Evolutionary conservation across 23 red algal species (phyloP).

Genomic region (Gracilaria caudata): DNA sequence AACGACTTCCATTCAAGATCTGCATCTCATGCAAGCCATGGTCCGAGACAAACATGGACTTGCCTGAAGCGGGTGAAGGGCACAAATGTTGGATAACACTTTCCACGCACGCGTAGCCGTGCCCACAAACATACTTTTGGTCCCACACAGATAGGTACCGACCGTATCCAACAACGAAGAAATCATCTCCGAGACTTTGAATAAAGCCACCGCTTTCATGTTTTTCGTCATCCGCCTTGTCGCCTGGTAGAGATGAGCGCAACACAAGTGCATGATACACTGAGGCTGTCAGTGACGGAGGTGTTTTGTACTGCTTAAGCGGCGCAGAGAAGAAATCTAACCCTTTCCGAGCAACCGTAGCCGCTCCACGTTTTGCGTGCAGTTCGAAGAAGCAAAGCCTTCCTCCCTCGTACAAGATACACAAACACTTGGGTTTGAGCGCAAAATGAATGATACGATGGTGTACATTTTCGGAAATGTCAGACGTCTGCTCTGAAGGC

Average conservation of each 20-base stretch:
- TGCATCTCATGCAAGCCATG: slow-evolving; percentile 17
- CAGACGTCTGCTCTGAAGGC: not conserved
- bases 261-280: not conserved
- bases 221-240: not conserved
- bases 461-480: not conserved
- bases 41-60: not conserved
- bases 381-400: slow-evolving; percentile 18
- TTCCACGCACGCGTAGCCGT: not conserved
- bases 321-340: not conserved
- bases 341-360: not conserved
- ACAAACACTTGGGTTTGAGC: not conserved
- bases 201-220: not conserved
- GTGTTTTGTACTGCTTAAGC: not conserved
- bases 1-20: not conserved
- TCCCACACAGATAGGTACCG: slow-evolving; percentile 55
- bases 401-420: slow-evolving; percentile 6
- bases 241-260: not conserved
- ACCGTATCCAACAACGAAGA: slow-evolving; percentile 50
- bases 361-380: not conserved
- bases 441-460: not conserved
- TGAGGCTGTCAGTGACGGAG: not conserved
- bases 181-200: not conserved
- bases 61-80: not conserved
- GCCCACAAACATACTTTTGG: slow-evolving; percentile 18
- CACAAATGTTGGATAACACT: not conserved